These are phyloP conservation scores for Zea mays DNA, from an alignment of 176 grass and related monocot genomes.

Conservation along the genomic window Zm-B73-REFERENCE-NAM-5.0 NC_050096.1:59811001-59811500, in stretches of 20 bases:
- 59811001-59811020: neutral
- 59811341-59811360: constrained; percentile 31
- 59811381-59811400: constrained; percentile 29
- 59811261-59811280: constrained; percentile 56
- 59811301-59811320: constrained; percentile 24
- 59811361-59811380: constrained; percentile 18
- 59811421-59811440: constrained; percentile 49
- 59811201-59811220: neutral
- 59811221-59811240: neutral
- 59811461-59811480: constrained; percentile 47
- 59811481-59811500: constrained; percentile 39
- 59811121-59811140: neutral
- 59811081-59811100: neutral
- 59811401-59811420: constrained; percentile 57
- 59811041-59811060: constrained; percentile 22
- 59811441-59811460: constrained; percentile 26
- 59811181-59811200: neutral
- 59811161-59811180: constrained; percentile 20
- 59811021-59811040: neutral
- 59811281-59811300: constrained; percentile 34
- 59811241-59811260: constrained; percentile 34
- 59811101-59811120: neutral
- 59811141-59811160: constrained; percentile 27
- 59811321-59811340: constrained; percentile 38
- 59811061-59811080: neutral